Evolutionary conservation across 108 stramenopile species (phyloP).

Genomic region (Cyclostephanos tholiformis): DNA sequence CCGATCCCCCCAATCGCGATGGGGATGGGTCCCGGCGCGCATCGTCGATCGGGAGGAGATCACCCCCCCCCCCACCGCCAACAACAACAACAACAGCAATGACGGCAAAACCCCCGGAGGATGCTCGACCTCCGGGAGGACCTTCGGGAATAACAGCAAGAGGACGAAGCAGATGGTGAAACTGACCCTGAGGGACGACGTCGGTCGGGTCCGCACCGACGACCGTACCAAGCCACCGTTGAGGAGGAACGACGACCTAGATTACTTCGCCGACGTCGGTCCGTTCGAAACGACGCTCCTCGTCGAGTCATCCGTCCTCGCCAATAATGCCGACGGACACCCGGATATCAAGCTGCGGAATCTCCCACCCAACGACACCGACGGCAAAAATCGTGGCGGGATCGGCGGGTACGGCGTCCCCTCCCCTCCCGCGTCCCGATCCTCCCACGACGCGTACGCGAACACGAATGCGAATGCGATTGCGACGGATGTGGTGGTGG

Average conservation of each 20-base stretch:
- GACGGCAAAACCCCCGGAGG: too few relatives aligned
- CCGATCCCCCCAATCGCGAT: slow-evolving; percentile 65
- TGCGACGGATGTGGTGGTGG: background rate
- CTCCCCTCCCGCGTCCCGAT: slow-evolving; percentile 41
- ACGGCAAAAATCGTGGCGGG: slow-evolving; percentile 57
- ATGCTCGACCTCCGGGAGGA: slow-evolving; percentile 25
- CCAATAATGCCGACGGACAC: slow-evolving; percentile 63
- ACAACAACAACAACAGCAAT: too few relatives aligned
- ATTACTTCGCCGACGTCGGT: slow-evolving; percentile 57
- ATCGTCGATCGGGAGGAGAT: slow-evolving; percentile 65
- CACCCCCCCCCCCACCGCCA: background rate
- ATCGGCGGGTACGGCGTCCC: slow-evolving; percentile 61
- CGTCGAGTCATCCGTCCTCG: slow-evolving; percentile 72
- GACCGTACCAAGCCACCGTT: too few relatives aligned
- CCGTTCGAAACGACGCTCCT: slow-evolving; percentile 58
- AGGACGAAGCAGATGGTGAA: slow-evolving; percentile 42
- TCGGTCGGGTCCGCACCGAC: too few relatives aligned
- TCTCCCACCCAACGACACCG: slow-evolving; percentile 59
- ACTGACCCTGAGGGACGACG: slow-evolving; percentile 62
- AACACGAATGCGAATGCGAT: too few relatives aligned
- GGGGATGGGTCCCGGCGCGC: slow-evolving; percentile 87
- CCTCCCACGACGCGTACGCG: too few relatives aligned
- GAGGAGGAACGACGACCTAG: slow-evolving; percentile 17
- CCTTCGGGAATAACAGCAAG: slow-evolving; percentile 4
- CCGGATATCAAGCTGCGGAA: slow-evolving; percentile 82